A percentile compares a stretch with the other conserved stretches of the same genome.
Conservation (phyloP, 495 filamentous ascomycete genomes). For the Cudoniella acicularis region DNA sequence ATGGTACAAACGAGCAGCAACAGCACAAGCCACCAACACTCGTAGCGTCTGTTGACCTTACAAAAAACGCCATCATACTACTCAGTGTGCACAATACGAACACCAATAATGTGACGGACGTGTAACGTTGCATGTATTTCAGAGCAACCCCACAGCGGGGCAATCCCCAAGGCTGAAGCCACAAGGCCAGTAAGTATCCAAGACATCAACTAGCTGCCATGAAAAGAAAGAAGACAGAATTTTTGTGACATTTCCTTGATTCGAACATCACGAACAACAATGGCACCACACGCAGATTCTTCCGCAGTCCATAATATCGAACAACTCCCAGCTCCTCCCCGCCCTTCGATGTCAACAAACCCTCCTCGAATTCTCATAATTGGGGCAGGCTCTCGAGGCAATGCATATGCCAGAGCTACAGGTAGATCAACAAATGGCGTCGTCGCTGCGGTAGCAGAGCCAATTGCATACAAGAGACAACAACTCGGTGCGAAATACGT, state of each 20-base stretch:
- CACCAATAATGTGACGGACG: background rate
- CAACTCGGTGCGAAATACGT: constrained; percentile 65
- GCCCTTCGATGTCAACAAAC: constrained; percentile 27
- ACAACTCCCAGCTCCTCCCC: constrained; percentile 20
- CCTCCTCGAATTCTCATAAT: constrained; percentile 71
- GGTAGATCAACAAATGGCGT: constrained; percentile 54
- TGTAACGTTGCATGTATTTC: constrained; percentile 1
- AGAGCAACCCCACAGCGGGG: background rate
- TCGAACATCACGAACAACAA: constrained; percentile 1
- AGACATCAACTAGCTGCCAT: background rate
- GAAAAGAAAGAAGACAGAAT: background rate
- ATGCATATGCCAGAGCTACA: constrained; percentile 68
- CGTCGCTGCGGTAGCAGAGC: constrained; percentile 78
- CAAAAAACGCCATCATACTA: background rate
- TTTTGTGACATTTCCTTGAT: background rate
- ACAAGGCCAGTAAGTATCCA: background rate
- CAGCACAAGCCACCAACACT: background rate
- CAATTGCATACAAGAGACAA: constrained; percentile 69
- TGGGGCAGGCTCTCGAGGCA: constrained; percentile 82
- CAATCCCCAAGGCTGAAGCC: constrained; percentile 2
- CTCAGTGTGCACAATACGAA: background rate
- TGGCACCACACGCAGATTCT: constrained; percentile 26
- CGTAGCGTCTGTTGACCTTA: background rate
- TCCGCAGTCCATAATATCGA: constrained; percentile 9
- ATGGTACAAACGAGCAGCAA: background rate